Conservation (phyloP, 352 stramenopile species). For the Phytopythium litorale region DNA sequence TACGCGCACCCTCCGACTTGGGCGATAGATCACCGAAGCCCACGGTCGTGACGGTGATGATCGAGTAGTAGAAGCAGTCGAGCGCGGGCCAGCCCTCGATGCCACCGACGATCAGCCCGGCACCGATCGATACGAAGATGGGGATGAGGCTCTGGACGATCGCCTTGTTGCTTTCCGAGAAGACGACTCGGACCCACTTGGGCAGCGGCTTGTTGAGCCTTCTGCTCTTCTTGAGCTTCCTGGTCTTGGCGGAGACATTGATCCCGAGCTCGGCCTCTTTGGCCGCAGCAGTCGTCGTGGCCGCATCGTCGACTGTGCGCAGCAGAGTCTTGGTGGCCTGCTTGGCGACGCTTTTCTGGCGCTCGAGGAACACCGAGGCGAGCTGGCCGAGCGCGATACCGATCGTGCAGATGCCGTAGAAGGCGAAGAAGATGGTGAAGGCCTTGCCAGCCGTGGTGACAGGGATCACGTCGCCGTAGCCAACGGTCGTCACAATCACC, state of each 20-base stretch:
- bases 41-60: constrained; percentile 90
- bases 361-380: constrained; percentile 45
- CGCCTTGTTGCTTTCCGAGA: constrained; percentile 51
- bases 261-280: constrained; percentile 20
- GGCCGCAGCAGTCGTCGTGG: constrained; percentile 10
- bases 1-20: constrained; percentile 40
- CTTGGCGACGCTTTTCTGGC: constrained; percentile 56
- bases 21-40: constrained; percentile 83
- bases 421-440: constrained; percentile 87
- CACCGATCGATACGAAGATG: constrained; percentile 46
- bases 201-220: constrained; percentile 6
- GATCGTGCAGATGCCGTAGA: constrained; percentile 71
- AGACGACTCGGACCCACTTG: constrained; percentile 33
- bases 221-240: background rate
- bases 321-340: constrained; percentile 49
- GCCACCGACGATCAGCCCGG: constrained; percentile 42
- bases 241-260: constrained; percentile 4
- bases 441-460: constrained; percentile 49
- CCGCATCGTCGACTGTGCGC: constrained; percentile 39
- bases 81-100: constrained; percentile 66
- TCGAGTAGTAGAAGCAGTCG: constrained; percentile 90
- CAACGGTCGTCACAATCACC: constrained; percentile 91
- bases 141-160: constrained; percentile 38
- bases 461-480: constrained; percentile 82
- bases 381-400: constrained; percentile 58